These are phyloP conservation scores for Porcisia deanei DNA, from an alignment of 208 protist species.

Conservation along the genomic window DNA sequence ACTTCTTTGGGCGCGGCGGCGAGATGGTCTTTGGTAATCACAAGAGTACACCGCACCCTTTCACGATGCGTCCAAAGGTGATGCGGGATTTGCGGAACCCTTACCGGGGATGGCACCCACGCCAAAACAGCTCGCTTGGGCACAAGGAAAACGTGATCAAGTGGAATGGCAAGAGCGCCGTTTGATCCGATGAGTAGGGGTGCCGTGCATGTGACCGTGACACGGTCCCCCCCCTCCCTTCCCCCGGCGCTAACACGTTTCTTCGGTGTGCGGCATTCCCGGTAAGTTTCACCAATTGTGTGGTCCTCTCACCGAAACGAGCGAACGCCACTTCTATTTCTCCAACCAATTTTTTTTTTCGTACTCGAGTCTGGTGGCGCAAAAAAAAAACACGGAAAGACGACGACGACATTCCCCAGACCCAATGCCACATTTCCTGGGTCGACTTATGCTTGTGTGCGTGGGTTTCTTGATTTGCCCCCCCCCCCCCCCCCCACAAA, in stretches of 20 bases:
- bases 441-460: not conserved
- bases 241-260: not conserved
- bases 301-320: not conserved
- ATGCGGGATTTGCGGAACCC: conserved; percentile 81
- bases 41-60: conserved; percentile 55
- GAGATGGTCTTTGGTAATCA: conserved; percentile 87
- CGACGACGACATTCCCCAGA: not conserved
- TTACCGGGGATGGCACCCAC: conserved; percentile 77
- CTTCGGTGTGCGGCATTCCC: not conserved
- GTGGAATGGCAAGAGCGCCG: conserved; percentile 83
- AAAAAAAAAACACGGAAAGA: not conserved
- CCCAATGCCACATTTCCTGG: not conserved
- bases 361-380: not conserved
- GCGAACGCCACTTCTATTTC: not conserved
- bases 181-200: conserved; percentile 29
- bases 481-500: no score
- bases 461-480: no score
- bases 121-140: conserved; percentile 76
- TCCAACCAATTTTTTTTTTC: not conserved
- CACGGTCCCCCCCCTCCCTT: no score
- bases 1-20: conserved; percentile 80
- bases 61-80: conserved; percentile 82
- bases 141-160: conserved; percentile 86
- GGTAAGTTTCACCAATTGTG: not conserved
- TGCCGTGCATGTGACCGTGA: no score